phyloP scores from a whole-genome alignment of 192 early-diverging fungal genomes.

The Blastocladiella britannica region DNA sequence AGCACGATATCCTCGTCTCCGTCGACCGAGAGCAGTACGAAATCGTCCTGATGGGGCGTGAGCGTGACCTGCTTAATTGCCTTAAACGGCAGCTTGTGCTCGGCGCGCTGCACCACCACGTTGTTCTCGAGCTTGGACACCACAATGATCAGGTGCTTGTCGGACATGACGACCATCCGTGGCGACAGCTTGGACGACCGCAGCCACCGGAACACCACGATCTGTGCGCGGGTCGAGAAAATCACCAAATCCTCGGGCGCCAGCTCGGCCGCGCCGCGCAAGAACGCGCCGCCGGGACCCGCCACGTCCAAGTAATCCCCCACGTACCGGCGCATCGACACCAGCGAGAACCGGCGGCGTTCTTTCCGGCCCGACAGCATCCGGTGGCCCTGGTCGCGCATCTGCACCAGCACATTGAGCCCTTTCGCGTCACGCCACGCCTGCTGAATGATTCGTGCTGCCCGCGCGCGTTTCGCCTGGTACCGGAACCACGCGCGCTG shows the following conservation, averaged over 20 bases:
- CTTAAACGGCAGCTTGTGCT: conserved; percentile 30
- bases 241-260: neutral
- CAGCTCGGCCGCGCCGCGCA: neutral
- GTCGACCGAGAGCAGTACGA: conserved; percentile 40
- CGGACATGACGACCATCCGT: conserved; percentile 47
- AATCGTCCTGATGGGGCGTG: conserved; percentile 50
- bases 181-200: conserved; percentile 50
- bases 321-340: conserved; percentile 58
- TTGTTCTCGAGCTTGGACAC: conserved; percentile 30
- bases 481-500: conserved; percentile 73
- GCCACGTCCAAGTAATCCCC: conserved; percentile 77
- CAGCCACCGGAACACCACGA: conserved; percentile 10
- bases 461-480: conserved; percentile 38
- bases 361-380: conserved; percentile 80
- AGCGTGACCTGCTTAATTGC: conserved; percentile 34
- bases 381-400: conserved; percentile 83
- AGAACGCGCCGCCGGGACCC: conserved; percentile 10
- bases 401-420: conserved; percentile 66
- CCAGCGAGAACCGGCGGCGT: conserved; percentile 64
- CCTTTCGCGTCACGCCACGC: conserved; percentile 59
- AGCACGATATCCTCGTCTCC: conserved; percentile 39
- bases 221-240: neutral
- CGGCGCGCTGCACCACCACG: conserved; percentile 24
- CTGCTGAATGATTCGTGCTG: conserved; percentile 51
- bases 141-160: conserved; percentile 31